Base-by-base conservation (phyloP, 352 stramenopile species). In the Pythium aphanidermatum region DNA sequence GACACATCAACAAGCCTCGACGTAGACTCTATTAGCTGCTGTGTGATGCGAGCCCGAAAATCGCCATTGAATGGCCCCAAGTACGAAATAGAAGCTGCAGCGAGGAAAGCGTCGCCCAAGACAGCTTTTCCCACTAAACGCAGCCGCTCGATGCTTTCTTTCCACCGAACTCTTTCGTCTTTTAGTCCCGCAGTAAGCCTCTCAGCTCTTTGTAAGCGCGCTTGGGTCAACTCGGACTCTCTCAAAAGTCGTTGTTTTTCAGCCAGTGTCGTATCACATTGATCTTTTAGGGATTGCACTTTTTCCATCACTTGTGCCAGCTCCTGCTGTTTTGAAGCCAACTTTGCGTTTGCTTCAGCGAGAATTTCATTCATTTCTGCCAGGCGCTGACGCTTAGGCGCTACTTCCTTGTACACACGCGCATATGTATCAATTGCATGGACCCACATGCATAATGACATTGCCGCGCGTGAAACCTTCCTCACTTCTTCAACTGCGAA, bases 361-460 rank as follows among this genome's bases (percentile, higher is more conserved):
- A 95, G 80, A 11, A 83, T 70, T 6, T 43, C 50, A 54, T 92
- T 91, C 58, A 92, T 82, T n/a, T 85, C 75, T 4, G 58, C 66
- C 0, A 92, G 55, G 2, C 64, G 61, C 34, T 90, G 74, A 1
- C 70, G 70, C 38, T 92, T 95, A 0, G 83, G 83, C 0, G 63
- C 73, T 2, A 95, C 82, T 39, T 92, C 74, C 49, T 85, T 82
- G 44, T 71, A 72, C 0, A 90, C 52, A 6, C 73, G 69, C 11
- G 75, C 74, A 25, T 95, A 95, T 9, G 80, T 87, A 44, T 90
- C 69, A 20, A 95, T 61, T 0, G 83, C 83, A 53, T 91, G 78
- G 14, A 92, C 76, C 81, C 81, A 95, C 80, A 92, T 94, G 23
- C 83, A 94, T 21, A 95, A 46, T n/a, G 75, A 87, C 69, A 84